Conservation (phyloP, 768 basidiomycete genomes). For the Lactarius evosmus region DNA sequence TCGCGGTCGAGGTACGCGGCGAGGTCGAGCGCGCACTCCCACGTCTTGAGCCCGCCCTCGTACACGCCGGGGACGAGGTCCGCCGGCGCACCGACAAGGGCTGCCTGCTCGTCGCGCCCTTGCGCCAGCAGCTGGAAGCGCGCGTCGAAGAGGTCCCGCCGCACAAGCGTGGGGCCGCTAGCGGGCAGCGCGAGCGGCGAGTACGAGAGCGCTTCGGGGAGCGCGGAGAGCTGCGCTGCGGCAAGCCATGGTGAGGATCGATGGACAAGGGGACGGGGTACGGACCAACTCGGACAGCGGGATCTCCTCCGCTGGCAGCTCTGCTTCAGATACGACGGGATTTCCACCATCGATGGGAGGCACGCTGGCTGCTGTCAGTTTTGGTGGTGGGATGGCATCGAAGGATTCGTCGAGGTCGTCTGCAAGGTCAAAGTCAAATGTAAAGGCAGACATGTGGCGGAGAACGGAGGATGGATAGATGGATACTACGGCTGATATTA, state of each 20-base stretch:
- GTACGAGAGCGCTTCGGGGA: slow-evolving; percentile 77
- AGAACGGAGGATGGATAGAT: not conserved
- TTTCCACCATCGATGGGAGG: not conserved
- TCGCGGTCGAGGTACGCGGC: slow-evolving; percentile 56
- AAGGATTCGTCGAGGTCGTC: slow-evolving; percentile 37
- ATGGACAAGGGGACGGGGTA: slow-evolving; percentile 7
- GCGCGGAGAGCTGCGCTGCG: slow-evolving; percentile 53
- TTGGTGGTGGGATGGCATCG: slow-evolving; percentile 10
- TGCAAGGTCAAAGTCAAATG: slow-evolving; percentile 65
- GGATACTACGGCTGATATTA: not conserved
- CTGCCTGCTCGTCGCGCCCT: slow-evolving; percentile 36
- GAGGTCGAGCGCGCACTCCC: slow-evolving; percentile 93
- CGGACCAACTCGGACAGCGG: slow-evolving; percentile 36
- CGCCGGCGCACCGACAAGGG: slow-evolving; percentile 76
- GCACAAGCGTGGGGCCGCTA: slow-evolving; percentile 43
- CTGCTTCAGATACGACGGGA: slow-evolving; percentile 5
- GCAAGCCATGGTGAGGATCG: slow-evolving; percentile 10
- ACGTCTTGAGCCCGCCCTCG: slow-evolving; percentile 96
- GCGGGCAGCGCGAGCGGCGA: slow-evolving; percentile 61
- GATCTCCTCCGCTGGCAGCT: slow-evolving; percentile 33
- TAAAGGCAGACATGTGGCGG: slow-evolving; percentile 41
- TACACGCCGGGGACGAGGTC: slow-evolving; percentile 91
- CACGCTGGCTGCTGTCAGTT: not conserved
- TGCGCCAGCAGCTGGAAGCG: slow-evolving; percentile 88
- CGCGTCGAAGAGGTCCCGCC: slow-evolving; percentile 92